Evolutionary conservation across 768 basidiomycete genomes (phyloP).

Genomic region (Mycena galopus): DNA sequence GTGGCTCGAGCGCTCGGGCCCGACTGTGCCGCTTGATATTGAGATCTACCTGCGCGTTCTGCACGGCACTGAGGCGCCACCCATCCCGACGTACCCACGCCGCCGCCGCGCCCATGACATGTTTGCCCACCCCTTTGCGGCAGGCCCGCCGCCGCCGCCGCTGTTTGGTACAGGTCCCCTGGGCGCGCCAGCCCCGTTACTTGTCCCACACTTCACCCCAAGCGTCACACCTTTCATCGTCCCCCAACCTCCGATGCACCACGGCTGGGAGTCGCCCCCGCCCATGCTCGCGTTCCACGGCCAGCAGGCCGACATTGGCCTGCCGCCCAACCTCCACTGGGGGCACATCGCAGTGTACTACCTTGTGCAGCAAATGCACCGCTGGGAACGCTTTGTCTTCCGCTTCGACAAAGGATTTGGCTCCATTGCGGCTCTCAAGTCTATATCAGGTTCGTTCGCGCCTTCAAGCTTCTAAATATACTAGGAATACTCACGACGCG

Average conservation of each 20-base stretch:
- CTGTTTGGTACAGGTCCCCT: constrained; percentile 33
- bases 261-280: constrained; percentile 51
- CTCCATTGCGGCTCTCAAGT: constrained; percentile 80
- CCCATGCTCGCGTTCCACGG: constrained; percentile 41
- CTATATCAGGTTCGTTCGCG: constrained; percentile 70
- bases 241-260: constrained; percentile 57
- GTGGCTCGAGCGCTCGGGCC: constrained; percentile 86
- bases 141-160: constrained; percentile 47
- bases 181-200: constrained; percentile 43
- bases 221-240: constrained; percentile 60
- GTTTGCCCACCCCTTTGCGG: constrained; percentile 51
- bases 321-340: constrained; percentile 75
- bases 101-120: constrained; percentile 45
- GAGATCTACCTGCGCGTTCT: constrained; percentile 80
- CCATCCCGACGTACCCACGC: constrained; percentile 47
- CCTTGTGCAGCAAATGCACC: constrained; percentile 82
- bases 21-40: constrained; percentile 79
- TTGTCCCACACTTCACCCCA: constrained; percentile 51
- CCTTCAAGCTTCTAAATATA: constrained; percentile 18
- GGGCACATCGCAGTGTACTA: constrained; percentile 86
- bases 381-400: constrained; percentile 87
- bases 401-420: constrained; percentile 83
- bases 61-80: constrained; percentile 42
- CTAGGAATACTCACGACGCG: neutral
- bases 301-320: constrained; percentile 36